Base-by-base conservation (phyloP, 495 filamentous ascomycete species). In the Aspergillus haitiensis region DNA sequence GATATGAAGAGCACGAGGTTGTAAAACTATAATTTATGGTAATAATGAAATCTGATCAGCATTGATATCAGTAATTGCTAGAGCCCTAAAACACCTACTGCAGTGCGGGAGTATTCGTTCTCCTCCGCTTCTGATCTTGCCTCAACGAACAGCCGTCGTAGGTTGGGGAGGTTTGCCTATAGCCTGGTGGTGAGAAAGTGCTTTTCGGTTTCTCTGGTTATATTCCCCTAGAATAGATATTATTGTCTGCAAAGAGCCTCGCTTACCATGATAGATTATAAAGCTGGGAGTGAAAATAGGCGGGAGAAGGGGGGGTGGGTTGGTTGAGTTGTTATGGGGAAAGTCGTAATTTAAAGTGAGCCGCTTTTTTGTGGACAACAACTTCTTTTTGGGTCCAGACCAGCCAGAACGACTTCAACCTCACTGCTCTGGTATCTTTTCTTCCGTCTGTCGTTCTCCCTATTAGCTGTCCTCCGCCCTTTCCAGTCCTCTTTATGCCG, bases 1-100 rank as follows among this genome's bases (percentile, higher is more conserved):
- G 92, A 93, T 72, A 98, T 90, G 76, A 98, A 98, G 2, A 98
- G 81, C 2, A 97, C 90, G 4, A 97, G 83, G 68, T 98, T 98
- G 78, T 98, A 98, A 74, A 98, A 98, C 94, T 97, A 69, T 39
- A 9, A 33, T 5, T 35, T 27, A 27, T 27, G 7, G 36, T 21
- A 15, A 27, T 40, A 45, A 35, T 27, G 12, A 15, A n/a, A 35
- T 42, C 5, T 6, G 34, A 31, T 16, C 18, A 50, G 56, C 13
- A 49, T 54, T 6, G 0, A 10, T 33, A 27, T 27, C 21, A 6
- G 7, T 5, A 10, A 11, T 27, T 27, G 7, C 7, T 15, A 8
- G 15, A 1, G 21, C 21, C 21, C 21, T 44, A 35, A 33, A 47
- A 36, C 27, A 40, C 67, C 39, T 78, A 98, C 94, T 42, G 94